Evolutionary conservation across 2,329 filamentous ascomycete genomes (phyloP).

Genomic region (Stenocarpella maydis): DNA sequence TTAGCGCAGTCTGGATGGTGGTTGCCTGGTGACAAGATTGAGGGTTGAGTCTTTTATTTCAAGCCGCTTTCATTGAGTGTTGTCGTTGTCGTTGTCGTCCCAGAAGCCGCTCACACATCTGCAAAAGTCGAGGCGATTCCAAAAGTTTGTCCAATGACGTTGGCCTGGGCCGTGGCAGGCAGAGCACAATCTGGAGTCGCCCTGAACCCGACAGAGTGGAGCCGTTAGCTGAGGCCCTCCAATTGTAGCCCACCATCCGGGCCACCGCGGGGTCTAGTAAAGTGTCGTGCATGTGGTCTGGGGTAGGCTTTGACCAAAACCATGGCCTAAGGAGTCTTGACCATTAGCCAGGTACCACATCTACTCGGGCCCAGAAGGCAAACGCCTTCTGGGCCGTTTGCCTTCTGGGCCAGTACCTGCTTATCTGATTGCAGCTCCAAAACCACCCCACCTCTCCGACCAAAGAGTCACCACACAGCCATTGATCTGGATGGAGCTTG

Average conservation of each 20-base stretch:
- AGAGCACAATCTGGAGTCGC: background rate
- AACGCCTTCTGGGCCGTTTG: too few relatives aligned
- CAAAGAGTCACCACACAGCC: background rate
- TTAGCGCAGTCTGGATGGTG: background rate
- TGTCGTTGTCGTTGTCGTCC: too few relatives aligned
- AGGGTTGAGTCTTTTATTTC: background rate
- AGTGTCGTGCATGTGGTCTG: slow-evolving; percentile 14
- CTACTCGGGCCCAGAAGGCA: background rate
- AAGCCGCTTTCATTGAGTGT: background rate
- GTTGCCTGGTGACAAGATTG: background rate
- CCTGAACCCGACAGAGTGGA: slow-evolving; percentile 20
- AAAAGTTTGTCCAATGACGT: slow-evolving; percentile 19
- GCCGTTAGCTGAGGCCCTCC: background rate
- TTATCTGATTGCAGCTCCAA: background rate
- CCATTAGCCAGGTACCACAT: background rate
- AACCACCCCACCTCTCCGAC: background rate
- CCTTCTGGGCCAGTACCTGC: too few relatives aligned
- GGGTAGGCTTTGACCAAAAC: too few relatives aligned
- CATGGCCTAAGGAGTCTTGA: too few relatives aligned
- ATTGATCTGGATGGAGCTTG: background rate
- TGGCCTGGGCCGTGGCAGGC: slow-evolving; percentile 1
- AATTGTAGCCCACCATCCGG: background rate
- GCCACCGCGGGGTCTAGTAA: slow-evolving; percentile 4
- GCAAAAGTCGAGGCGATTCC: background rate
- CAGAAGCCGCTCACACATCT: too few relatives aligned